Conservation (phyloP, 768 basidiomycete genomes). For the Coprinopsis strossmayeri region DNA sequence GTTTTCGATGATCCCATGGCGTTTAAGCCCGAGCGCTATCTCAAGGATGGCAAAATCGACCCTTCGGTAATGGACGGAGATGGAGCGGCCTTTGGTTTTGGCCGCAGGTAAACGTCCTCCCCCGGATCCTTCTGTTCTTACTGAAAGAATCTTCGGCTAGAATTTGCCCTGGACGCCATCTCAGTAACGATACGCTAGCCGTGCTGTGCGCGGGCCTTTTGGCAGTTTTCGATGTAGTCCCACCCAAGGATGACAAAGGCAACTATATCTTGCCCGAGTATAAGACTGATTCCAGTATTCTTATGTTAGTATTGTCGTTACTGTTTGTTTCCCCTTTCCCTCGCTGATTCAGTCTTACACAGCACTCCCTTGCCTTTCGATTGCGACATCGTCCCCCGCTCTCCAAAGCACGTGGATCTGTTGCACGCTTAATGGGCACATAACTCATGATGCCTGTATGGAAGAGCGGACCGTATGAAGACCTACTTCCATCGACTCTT, state of each 20-base stretch:
- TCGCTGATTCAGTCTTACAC: background rate
- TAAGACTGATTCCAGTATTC: background rate
- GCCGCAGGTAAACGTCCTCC: slow-evolving; percentile 13
- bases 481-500: no score
- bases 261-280: slow-evolving; percentile 10
- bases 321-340: background rate
- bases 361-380: background rate
- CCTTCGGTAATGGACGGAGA: slow-evolving; percentile 9
- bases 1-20: slow-evolving; percentile 24
- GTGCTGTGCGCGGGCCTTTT: slow-evolving; percentile 13
- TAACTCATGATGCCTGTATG: no score
- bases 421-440: no score
- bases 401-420: background rate
- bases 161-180: slow-evolving; percentile 17
- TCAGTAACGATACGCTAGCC: slow-evolving; percentile 13
- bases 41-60: slow-evolving; percentile 14
- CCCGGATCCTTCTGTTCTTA: background rate
- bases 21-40: slow-evolving; percentile 27
- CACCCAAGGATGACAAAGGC: slow-evolving; percentile 15
- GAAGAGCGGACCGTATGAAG: no score
- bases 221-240: slow-evolving; percentile 14
- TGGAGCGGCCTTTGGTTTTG: slow-evolving; percentile 15
- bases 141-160: background rate
- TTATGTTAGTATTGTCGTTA: background rate
- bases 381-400: background rate